phyloP scores from a whole-genome alignment of 257 asterid genomes.

The Cinchona pubescens region DNA sequence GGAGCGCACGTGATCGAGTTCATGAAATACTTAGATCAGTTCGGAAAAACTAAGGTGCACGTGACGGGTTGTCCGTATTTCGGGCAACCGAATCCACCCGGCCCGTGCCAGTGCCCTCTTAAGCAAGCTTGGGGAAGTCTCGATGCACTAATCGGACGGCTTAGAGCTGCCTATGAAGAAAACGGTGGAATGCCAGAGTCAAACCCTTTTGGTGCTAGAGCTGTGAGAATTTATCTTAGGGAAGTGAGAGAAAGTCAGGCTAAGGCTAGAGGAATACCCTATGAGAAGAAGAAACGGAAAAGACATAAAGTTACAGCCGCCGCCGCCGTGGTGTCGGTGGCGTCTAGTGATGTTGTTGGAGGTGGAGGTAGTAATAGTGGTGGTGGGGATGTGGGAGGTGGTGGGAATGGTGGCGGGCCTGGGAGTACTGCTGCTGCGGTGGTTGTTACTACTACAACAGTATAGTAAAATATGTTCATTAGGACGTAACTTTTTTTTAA shows the following conservation, averaged over 20 bases:
- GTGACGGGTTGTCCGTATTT: conserved; percentile 39
- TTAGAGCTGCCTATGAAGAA: conserved; percentile 49
- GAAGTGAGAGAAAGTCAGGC: conserved; percentile 48
- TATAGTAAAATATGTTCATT: conserved; percentile 22
- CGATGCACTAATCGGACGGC: conserved; percentile 49
- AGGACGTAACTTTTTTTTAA: conserved; percentile 3
- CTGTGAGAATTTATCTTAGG: conserved; percentile 43
- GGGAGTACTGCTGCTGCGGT: conserved; percentile 15
- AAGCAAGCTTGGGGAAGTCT: conserved; percentile 57
- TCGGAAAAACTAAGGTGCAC: conserved; percentile 54
- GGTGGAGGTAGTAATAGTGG: background rate
- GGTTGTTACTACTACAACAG: conserved; percentile 25
- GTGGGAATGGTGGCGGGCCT: conserved; percentile 9
- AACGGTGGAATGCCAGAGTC: conserved; percentile 46
- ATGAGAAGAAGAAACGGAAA: conserved; percentile 50
- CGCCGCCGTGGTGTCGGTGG: background rate
- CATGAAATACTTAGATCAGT: conserved; percentile 44
- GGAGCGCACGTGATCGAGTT: conserved; percentile 59
- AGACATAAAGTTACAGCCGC: conserved; percentile 12
- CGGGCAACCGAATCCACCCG: conserved; percentile 48
- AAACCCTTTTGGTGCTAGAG: conserved; percentile 47
- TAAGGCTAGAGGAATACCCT: conserved; percentile 48
- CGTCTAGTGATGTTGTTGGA: background rate
- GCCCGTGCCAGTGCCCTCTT: conserved; percentile 41
- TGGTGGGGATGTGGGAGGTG: conserved; percentile 10